Conservation (phyloP, 257 asterid species). For the Solanum sitiens region DNA sequence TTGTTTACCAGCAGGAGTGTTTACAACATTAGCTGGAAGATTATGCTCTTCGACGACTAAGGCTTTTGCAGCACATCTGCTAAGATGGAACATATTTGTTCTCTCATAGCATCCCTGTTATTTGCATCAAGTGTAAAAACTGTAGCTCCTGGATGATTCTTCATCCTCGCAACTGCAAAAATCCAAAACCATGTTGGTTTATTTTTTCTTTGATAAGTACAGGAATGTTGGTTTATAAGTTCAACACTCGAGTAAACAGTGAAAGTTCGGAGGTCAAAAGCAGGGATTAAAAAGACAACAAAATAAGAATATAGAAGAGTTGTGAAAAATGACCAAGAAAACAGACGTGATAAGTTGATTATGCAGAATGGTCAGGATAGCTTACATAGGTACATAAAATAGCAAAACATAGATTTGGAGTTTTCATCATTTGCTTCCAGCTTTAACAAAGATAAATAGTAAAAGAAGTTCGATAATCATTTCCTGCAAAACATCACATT, state of each 20-base stretch:
- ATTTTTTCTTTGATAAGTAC: not conserved
- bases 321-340: not conserved
- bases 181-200: not conserved
- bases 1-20: not conserved
- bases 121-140: conserved; percentile 31
- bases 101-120: conserved; percentile 70
- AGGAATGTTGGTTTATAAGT: not conserved
- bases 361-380: not conserved
- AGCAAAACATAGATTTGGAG: not conserved
- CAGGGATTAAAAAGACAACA: not conserved
- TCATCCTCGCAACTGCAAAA: conserved; percentile 68
- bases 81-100: conserved; percentile 43
- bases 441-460: not conserved
- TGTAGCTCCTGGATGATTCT: conserved; percentile 57
- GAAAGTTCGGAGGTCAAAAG: not conserved
- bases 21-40: not conserved
- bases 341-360: not conserved
- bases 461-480: not conserved
- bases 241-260: not conserved
- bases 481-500: not conserved
- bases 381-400: not conserved
- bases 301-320: not conserved
- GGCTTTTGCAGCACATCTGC: conserved; percentile 28
- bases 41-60: conserved; percentile 2
- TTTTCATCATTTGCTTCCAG: not conserved